Base-by-base conservation (phyloP, 2,329 filamentous ascomycete species). In the Fusarium concolor region DNA sequence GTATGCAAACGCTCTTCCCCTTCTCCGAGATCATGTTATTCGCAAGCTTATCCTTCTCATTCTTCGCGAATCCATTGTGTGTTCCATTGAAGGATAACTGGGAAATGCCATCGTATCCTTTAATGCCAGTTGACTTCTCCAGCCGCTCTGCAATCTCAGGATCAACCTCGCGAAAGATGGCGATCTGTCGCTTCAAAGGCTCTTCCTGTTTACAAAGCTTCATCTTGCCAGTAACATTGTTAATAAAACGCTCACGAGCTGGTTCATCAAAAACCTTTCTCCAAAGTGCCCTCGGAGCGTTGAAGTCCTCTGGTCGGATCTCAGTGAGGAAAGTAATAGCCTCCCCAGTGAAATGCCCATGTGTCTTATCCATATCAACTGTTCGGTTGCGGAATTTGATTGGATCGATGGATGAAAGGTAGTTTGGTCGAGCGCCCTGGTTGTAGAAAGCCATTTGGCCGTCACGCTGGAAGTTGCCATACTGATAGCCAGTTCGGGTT, bases 221-320 rank as follows among this genome's bases (percentile, higher is more conserved):
- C 86, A 90, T 90, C 77, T 90, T 88, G 4, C 86, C 86, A 0
- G 85, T 82, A 6, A 89, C 83, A 56, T 89, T 90, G 38, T 79
- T 81, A 75, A 90, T 81, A 77, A 89, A 88, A 1, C 87, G 82
- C 45, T 69, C 62, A 0, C 62, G 35, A 0, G 66, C 66, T 0
- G 66, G 38, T 2, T 67, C 65, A 0, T 69, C 66, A 0, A 57
- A 69, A 0, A 69, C 66, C 0, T 46, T 53, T 7, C 39, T 0
- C 66, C 66, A 69, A 1, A 69, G 12, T 2, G 62, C 62, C 0
- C 65, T 45, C 0, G 66, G 65, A 0, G 66, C 66, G 0, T 70
- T 69, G 2, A 69, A 69, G n/a, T 69, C 66, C 24, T 69, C 66
- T 0, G 66, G 66, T 0, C 66, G 53, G 1, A 69, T 69, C 4